Conservation (phyloP, 257 asterid genomes). For the Lavandula angustifolia region DNA sequence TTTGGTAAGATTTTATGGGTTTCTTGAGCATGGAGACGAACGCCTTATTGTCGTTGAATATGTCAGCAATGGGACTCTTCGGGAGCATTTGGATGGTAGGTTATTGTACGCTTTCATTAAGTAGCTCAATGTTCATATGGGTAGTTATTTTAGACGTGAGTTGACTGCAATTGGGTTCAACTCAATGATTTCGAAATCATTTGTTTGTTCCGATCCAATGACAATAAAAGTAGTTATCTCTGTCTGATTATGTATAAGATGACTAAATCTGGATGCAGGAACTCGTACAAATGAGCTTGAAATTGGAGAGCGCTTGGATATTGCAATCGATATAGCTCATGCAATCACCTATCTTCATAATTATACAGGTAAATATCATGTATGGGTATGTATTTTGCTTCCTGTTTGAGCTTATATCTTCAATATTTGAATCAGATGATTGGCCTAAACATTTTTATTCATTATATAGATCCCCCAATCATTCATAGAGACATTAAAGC, state of each 20-base stretch:
- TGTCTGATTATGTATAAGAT: constrained; percentile 9
- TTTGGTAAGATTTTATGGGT: constrained; percentile 64
- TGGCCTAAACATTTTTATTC: not conserved
- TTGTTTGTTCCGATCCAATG: not conserved
- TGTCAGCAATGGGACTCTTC: constrained; percentile 66
- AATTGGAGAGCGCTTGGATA: constrained; percentile 58
- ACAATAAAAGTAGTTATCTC: no score
- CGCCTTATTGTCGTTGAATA: constrained; percentile 58
- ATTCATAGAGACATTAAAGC: constrained; percentile 78
- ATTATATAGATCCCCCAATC: constrained; percentile 62
- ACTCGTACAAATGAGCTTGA: constrained; percentile 45
- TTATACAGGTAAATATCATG: constrained; percentile 50
- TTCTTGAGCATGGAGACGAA: constrained; percentile 57
- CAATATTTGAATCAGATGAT: not conserved
- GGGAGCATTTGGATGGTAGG: constrained; percentile 79
- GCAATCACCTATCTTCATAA: constrained; percentile 73
- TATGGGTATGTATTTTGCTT: not conserved
- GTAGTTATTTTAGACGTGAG: not conserved
- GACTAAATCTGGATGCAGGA: constrained; percentile 55
- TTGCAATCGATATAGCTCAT: constrained; percentile 78
- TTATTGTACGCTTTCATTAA: constrained; percentile 8
- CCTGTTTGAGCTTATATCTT: not conserved
- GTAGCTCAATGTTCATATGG: not conserved
- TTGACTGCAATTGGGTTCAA: not conserved
- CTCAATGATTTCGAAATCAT: not conserved